Conservation (phyloP, 371 early-diverging fungal genomes). For the Lichtheimia ramosa region DNA sequence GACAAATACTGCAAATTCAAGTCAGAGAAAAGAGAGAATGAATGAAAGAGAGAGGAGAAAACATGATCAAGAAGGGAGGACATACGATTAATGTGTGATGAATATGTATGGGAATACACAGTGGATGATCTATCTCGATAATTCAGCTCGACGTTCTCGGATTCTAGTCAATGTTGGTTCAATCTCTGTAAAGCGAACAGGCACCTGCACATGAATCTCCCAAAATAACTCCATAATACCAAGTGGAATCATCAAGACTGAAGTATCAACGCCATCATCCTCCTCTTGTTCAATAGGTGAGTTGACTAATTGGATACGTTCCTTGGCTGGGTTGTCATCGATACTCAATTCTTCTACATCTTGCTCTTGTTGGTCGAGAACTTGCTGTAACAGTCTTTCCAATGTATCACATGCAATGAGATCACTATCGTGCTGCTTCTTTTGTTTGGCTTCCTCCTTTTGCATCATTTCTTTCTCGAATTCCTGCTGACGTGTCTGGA, state of each 20-base stretch:
- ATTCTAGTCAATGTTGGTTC: constrained; percentile 5
- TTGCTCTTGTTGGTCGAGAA: constrained; percentile 1
- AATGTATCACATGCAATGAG: constrained; percentile 3
- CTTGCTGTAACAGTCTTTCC: background rate
- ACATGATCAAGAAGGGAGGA: too few species aligned
- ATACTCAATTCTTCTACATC: background rate
- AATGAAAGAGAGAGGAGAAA: background rate
- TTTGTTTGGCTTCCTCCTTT: constrained; percentile 8
- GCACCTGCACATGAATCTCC: constrained; percentile 11
- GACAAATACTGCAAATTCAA: too few species aligned
- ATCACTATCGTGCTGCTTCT: background rate
- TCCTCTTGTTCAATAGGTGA: constrained; percentile 3
- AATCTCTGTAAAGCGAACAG: constrained; percentile 12
- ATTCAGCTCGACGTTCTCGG: constrained; percentile 5
- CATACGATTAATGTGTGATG: background rate
- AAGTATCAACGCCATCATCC: constrained; percentile 9
- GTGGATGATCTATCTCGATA: background rate
- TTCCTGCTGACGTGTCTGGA: constrained; percentile 13
- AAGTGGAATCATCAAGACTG: constrained; percentile 14
- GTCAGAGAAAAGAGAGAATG: too few species aligned
- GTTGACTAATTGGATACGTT: constrained; percentile 11
- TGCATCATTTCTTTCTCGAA: constrained; percentile 10
- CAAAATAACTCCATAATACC: constrained; percentile 18
- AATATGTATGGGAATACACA: too few species aligned
- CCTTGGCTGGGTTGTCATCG: background rate